A percentile compares a stretch with the other conserved stretches of the same genome.
Evolutionary conservation across 306 rosid species (phyloP).

Genomic region (Malus domestica): DNA sequence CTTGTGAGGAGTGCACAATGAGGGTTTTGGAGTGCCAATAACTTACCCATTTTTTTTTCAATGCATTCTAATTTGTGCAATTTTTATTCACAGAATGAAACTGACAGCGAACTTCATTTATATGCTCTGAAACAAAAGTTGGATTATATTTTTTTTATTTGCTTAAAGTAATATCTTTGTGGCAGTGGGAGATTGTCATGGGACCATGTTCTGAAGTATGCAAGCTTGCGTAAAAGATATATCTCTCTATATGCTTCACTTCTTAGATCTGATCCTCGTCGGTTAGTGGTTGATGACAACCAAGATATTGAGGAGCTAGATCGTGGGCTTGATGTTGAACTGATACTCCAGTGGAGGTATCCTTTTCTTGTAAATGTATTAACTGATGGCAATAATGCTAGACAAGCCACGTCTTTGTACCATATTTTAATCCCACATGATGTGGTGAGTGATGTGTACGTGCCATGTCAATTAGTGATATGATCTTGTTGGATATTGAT

Average conservation of each 20-base stretch:
- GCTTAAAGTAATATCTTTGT: constrained; percentile 22
- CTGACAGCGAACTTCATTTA: not conserved
- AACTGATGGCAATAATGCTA: not conserved
- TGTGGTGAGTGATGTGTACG: not conserved
- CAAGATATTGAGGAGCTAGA: constrained; percentile 77
- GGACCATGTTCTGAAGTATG: constrained; percentile 88
- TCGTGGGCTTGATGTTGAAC: constrained; percentile 79
- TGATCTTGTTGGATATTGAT: not conserved
- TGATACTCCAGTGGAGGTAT: constrained; percentile 97
- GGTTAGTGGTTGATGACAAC: constrained; percentile 58
- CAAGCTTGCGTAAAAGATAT: constrained; percentile 77
- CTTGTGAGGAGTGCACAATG: not conserved
- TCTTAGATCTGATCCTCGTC: constrained; percentile 78
- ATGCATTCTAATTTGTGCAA: not conserved
- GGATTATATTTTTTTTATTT: not conserved
- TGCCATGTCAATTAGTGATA: not conserved
- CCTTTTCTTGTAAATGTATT: not conserved
- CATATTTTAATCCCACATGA: not conserved
- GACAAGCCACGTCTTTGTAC: not conserved
- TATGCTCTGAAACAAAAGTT: not conserved
- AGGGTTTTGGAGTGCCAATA: too few species aligned
- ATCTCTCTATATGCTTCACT: constrained; percentile 73
- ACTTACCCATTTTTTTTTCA: too few species aligned
- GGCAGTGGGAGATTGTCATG: constrained; percentile 94
- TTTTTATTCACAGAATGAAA: not conserved